Evolutionary conservation across 2,329 filamentous ascomycete species (phyloP).

Genomic region (Didymella glomerata): DNA sequence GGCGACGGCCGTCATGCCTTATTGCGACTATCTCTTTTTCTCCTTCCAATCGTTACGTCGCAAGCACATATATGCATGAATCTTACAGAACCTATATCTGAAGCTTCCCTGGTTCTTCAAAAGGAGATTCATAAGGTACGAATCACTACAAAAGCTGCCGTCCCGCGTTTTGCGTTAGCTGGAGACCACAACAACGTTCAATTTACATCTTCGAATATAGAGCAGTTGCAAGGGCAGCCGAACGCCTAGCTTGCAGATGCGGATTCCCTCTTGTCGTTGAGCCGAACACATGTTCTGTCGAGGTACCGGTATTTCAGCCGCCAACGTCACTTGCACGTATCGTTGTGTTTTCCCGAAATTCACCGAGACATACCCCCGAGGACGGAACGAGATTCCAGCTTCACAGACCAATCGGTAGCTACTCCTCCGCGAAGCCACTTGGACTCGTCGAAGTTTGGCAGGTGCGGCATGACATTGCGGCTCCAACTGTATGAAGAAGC

Average conservation of each 20-base stretch:
- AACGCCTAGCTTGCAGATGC: not conserved
- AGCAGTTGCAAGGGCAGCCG: not conserved
- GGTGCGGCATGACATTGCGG: conserved; percentile 1
- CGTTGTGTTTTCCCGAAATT: not conserved
- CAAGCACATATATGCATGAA: not conserved
- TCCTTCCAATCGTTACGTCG: not conserved
- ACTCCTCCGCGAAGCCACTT: not conserved
- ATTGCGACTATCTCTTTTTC: not conserved
- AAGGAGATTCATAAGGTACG: not conserved
- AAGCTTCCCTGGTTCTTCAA: not conserved
- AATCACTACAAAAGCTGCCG: not conserved
- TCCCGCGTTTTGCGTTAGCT: not conserved
- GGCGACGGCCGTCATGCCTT: not conserved
- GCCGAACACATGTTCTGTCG: not conserved
- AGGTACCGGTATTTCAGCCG: not conserved
- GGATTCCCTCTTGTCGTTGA: not conserved
- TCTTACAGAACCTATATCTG: not conserved
- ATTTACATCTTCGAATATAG: not conserved
- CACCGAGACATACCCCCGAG: not conserved
- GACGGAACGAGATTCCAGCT: not conserved
- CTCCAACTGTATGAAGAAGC: conserved; percentile 4
- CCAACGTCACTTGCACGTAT: not conserved
- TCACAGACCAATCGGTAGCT: not conserved
- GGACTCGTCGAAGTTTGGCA: not conserved
- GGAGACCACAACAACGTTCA: not conserved